Conservation (phyloP, 768 basidiomycete genomes). For the Russula foetens region DNA sequence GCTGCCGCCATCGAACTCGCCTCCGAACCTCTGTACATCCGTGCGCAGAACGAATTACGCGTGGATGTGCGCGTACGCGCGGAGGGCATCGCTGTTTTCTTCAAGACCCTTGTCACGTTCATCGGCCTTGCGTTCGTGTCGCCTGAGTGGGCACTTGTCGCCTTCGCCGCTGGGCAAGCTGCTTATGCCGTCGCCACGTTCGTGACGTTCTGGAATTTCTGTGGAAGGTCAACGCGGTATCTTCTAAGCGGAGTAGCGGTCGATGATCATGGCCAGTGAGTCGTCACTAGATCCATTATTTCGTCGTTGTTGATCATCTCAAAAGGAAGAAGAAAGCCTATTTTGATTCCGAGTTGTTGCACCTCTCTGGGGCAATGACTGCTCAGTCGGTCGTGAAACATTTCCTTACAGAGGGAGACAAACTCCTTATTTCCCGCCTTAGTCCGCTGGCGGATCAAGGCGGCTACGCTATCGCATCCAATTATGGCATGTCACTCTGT, state of each 20-base stretch:
- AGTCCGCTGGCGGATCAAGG: constrained; percentile 85
- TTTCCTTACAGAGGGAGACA: constrained; percentile 92
- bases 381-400: constrained; percentile 89
- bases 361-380: constrained; percentile 76
- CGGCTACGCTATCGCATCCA: constrained; percentile 91
- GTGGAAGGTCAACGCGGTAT: constrained; percentile 19
- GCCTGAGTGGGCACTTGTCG: constrained; percentile 54
- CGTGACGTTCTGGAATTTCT: constrained; percentile 39
- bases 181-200: constrained; percentile 58
- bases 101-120: constrained; percentile 69
- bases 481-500: constrained; percentile 61
- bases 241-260: constrained; percentile 18
- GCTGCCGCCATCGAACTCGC: constrained; percentile 72
- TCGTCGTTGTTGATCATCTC: background rate
- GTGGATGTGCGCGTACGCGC: constrained; percentile 71
- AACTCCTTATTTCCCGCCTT: constrained; percentile 76
- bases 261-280: constrained; percentile 27
- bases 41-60: constrained; percentile 53
- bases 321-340: constrained; percentile 25
- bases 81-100: constrained; percentile 75
- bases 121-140: constrained; percentile 39
- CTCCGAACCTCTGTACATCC: constrained; percentile 56
- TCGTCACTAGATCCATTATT: background rate
- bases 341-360: constrained; percentile 42
- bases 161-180: constrained; percentile 83